Conservation (phyloP, 2,329 filamentous ascomycete species). For the Diaporthe citri region DNA sequence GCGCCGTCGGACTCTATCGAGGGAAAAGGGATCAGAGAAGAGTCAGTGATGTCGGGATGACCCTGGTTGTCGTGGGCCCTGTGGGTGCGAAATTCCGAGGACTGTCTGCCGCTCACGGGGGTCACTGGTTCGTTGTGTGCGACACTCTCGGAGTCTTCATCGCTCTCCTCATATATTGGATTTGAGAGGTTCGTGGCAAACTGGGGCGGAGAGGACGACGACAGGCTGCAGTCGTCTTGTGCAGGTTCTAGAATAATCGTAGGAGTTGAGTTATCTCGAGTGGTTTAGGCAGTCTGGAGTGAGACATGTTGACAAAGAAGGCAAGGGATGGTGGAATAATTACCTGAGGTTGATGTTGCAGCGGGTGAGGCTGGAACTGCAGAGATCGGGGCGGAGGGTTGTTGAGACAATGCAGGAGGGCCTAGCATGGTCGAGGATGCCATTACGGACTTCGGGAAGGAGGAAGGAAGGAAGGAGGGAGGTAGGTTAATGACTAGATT, state of each 20-base stretch:
- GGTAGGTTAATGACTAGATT: conserved; percentile 28
- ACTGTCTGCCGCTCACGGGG: conserved; percentile 69
- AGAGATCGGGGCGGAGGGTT: conserved; percentile 42
- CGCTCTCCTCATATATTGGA: conserved; percentile 69
- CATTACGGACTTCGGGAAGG: conserved; percentile 43
- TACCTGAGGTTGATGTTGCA: conserved; percentile 21
- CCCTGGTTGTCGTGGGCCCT: conserved; percentile 53
- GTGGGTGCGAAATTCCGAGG: conserved; percentile 64
- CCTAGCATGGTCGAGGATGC: conserved; percentile 46
- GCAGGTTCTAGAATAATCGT: conserved; percentile 34
- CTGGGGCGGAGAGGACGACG: conserved; percentile 59
- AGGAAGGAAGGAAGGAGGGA: conserved; percentile 9
- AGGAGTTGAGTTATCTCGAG: conserved; percentile 40
- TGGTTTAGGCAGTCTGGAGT: conserved; percentile 7
- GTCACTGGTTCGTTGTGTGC: conserved; percentile 71
- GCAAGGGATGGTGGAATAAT: conserved; percentile 38
- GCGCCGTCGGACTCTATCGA: conserved; percentile 33
- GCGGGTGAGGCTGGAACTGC: conserved; percentile 5
- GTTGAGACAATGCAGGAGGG: conserved; percentile 48
- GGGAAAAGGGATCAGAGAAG: conserved; percentile 42
- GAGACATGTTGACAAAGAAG: not conserved
- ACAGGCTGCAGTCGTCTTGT: conserved; percentile 45
- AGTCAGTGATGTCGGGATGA: conserved; percentile 46
- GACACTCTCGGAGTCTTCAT: conserved; percentile 70
- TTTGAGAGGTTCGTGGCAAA: conserved; percentile 63